Evolutionary conservation across 73 alveolate genomes (phyloP).

Genomic region (Diophrys appendiculata): DNA sequence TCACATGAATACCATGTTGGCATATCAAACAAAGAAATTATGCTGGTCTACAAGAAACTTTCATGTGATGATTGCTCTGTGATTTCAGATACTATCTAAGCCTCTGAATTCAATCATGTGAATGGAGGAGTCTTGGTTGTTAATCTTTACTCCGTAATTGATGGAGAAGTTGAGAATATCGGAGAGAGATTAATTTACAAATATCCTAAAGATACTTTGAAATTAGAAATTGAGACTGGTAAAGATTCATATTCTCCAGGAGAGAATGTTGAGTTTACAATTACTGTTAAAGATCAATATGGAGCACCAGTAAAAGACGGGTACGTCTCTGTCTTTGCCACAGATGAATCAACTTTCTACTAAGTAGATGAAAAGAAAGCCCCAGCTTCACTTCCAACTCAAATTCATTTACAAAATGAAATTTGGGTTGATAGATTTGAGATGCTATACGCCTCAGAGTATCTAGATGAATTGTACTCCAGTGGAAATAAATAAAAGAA

Average conservation of each 20-base stretch:
- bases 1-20: no score
- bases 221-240: neutral
- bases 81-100: no score
- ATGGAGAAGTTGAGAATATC: neutral
- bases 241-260: slow-evolving; percentile 18
- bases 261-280: neutral
- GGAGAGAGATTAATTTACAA: slow-evolving; percentile 13
- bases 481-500: neutral
- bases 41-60: no score
- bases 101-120: neutral
- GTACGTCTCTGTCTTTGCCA: slow-evolving; percentile 20
- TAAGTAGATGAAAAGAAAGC: slow-evolving; percentile 9
- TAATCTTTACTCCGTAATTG: no score
- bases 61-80: no score
- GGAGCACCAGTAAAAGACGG: neutral
- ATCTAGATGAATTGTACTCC: slow-evolving; percentile 22
- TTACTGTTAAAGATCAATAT: neutral
- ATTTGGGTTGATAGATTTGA: slow-evolving; percentile 8
- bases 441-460: slow-evolving; percentile 24
- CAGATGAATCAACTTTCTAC: slow-evolving; percentile 26
- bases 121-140: slow-evolving; percentile 30
- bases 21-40: no score
- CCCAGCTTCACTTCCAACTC: slow-evolving; percentile 46
- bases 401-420: slow-evolving; percentile 32
- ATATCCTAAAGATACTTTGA: neutral